phyloP scores from a whole-genome alignment of 2,329 filamentous ascomycete species.

The Aspergillus sp. region DNA sequence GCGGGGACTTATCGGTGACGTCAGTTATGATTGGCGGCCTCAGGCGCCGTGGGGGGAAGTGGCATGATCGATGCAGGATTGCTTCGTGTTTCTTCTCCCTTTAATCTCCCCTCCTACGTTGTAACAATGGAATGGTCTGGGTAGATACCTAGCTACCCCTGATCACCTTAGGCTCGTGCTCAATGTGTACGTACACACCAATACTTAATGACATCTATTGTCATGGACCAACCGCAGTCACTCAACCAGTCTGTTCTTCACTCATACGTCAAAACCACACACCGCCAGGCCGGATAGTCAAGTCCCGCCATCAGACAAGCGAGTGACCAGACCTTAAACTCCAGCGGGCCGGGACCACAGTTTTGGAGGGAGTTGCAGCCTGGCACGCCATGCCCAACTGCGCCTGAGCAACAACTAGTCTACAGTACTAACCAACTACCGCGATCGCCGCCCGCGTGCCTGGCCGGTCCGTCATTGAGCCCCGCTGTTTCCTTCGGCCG shows the following conservation, averaged over 20 bases:
- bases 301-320: slow-evolving; percentile 16
- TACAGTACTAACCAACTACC: slow-evolving; percentile 1
- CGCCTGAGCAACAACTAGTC: slow-evolving; percentile 3
- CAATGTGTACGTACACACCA: too few species aligned
- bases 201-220: too few species aligned
- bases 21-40: slow-evolving; percentile 7
- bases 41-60: not conserved
- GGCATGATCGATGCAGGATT: slow-evolving; percentile 16
- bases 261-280: not conserved
- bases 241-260: not conserved
- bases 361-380: not conserved
- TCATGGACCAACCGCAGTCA: too few species aligned
- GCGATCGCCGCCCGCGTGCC: slow-evolving; percentile 6
- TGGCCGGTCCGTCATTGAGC: slow-evolving; percentile 7
- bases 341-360: slow-evolving; percentile 2
- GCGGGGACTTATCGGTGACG: slow-evolving; percentile 6
- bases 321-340: slow-evolving; percentile 9
- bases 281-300: slow-evolving; percentile 7
- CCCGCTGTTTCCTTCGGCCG: slow-evolving; percentile 16
- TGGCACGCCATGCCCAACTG: slow-evolving; percentile 4
- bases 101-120: not conserved
- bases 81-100: slow-evolving; percentile 6
- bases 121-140: too few species aligned
- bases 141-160: too few species aligned
- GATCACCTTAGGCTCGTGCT: too few species aligned